Percentiles rank a stretch among this genome's conserved stretches.
These are phyloP conservation scores for Calonectria pseudoreteaudii DNA, from an alignment of 2,329 filamentous ascomycete genomes.

Conservation along the genomic window DNA sequence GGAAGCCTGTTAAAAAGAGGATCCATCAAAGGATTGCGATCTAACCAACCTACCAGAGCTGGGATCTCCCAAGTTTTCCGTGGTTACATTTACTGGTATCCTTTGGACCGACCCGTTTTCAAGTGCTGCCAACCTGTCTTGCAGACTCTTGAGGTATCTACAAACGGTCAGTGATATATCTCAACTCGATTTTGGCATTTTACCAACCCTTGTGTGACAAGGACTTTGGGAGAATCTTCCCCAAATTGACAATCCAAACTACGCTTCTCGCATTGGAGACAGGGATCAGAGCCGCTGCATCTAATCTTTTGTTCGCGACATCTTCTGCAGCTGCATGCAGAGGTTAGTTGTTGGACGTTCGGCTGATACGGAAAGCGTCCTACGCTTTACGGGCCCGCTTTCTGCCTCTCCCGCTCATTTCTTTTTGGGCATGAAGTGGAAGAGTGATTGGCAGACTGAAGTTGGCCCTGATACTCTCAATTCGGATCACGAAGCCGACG, in stretches of 20 bases:
- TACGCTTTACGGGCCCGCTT: not conserved
- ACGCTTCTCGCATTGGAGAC: slow-evolving; percentile 6
- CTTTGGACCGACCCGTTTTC: not conserved
- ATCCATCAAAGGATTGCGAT: not conserved
- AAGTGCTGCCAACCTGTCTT: not conserved
- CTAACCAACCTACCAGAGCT: not conserved
- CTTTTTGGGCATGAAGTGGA: not conserved
- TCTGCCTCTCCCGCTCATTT: not conserved
- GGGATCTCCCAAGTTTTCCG: not conserved
- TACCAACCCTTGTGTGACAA: slow-evolving; percentile 8
- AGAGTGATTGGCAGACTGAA: not conserved
- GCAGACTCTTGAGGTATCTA: not conserved
- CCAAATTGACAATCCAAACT: slow-evolving; percentile 7
- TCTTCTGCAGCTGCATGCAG: not conserved
- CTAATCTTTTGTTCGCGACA: slow-evolving; percentile 19
- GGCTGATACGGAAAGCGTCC: not conserved
- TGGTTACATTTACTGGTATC: not conserved
- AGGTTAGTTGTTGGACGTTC: not conserved
- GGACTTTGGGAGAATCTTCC: not conserved
- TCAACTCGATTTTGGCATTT: not conserved
- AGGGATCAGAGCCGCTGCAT: slow-evolving; percentile 2
- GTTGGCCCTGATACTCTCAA: not conserved
- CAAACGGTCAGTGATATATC: not conserved
- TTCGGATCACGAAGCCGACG: not conserved
- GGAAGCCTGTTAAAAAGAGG: not conserved